These are phyloP conservation scores for Diplocarpon mali DNA, from an alignment of 2,329 filamentous ascomycete genomes.

Conservation along the genomic window DNA sequence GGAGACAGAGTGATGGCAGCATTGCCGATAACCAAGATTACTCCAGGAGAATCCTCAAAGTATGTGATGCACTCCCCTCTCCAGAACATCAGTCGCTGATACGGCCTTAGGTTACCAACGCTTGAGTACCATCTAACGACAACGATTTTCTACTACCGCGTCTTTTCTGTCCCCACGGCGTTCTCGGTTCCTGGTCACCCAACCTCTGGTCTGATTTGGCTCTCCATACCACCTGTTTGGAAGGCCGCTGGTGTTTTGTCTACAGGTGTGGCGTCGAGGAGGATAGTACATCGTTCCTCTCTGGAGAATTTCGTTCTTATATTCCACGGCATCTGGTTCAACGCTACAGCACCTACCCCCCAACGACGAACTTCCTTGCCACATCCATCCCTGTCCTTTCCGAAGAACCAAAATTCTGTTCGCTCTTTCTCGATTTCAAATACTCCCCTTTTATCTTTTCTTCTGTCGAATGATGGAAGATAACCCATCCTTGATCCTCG, in stretches of 20 bases:
- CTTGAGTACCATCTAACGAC: conserved; percentile 35
- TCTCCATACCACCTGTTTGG: conserved; percentile 11
- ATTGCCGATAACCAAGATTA: conserved; percentile 97
- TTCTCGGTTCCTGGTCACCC: conserved; percentile 21
- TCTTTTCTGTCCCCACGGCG: conserved; percentile 23
- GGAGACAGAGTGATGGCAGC: conserved; percentile 84
- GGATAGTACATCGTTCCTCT: conserved; percentile 20
- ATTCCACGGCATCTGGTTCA: conserved; percentile 14
- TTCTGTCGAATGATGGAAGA: background rate
- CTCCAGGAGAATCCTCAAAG: conserved; percentile 89
- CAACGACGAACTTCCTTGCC: conserved; percentile 18
- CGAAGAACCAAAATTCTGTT: conserved; percentile 9
- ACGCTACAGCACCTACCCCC: background rate
- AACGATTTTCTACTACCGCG: conserved; percentile 28
- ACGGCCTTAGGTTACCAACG: conserved; percentile 42
- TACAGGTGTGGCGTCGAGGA: conserved; percentile 26
- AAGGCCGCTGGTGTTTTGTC: conserved; percentile 25
- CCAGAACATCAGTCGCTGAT: background rate
- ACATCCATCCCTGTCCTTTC: conserved; percentile 27
- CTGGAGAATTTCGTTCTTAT: conserved; percentile 13
- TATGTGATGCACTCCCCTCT: conserved; percentile 35
- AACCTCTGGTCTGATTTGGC: conserved; percentile 21
- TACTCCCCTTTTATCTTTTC: background rate
- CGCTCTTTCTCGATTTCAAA: background rate
- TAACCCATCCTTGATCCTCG: background rate